phyloP scores from a whole-genome alignment of 73 alveolate genomes.

The Paramecium primaurelia region DNA sequence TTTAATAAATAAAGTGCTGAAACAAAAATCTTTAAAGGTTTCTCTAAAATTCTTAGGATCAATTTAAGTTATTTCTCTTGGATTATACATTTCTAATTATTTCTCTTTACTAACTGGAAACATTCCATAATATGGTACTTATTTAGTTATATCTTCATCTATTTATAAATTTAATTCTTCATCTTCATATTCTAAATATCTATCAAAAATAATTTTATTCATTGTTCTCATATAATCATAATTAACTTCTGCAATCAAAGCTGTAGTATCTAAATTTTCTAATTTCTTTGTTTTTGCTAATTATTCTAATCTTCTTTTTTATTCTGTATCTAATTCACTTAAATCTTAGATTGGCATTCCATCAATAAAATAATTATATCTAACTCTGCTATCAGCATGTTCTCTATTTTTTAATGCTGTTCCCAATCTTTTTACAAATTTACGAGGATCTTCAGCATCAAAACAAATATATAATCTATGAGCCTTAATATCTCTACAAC shows the following conservation, averaged over 20 bases:
- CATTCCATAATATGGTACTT: conserved; percentile 70
- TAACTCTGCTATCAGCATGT: conserved; percentile 71
- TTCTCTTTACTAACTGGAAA: conserved; percentile 71
- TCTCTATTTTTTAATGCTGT: conserved; percentile 72
- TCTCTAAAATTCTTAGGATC: conserved; percentile 82
- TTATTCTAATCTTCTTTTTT: conserved; percentile 71
- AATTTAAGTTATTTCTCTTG: conserved; percentile 7
- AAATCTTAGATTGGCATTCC: conserved; percentile 89
- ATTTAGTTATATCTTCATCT: neutral
- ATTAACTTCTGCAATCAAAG: conserved; percentile 75
- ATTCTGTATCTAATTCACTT: conserved; percentile 80
- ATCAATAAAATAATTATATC: conserved; percentile 83
- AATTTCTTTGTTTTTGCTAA: conserved; percentile 59
- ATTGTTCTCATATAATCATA: conserved; percentile 94
- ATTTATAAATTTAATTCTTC: conserved; percentile 24
- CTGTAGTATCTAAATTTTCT: conserved; percentile 69
- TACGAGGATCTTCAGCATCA: conserved; percentile 86
- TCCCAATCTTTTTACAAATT: conserved; percentile 76
- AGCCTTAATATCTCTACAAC: conserved; percentile 56
- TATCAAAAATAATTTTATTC: conserved; percentile 94
- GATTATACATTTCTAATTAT: conserved; percentile 28
- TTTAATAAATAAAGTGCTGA: conserved; percentile 79
- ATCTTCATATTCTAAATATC: conserved; percentile 71
- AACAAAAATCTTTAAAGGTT: conserved; percentile 87
- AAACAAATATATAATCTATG: conserved; percentile 69